Percentiles rank a stretch among this genome's conserved stretches.
These are phyloP conservation scores for Flaveria robusta DNA, from an alignment of 129 eudicot genomes.

Conservation along the genomic window DNA sequence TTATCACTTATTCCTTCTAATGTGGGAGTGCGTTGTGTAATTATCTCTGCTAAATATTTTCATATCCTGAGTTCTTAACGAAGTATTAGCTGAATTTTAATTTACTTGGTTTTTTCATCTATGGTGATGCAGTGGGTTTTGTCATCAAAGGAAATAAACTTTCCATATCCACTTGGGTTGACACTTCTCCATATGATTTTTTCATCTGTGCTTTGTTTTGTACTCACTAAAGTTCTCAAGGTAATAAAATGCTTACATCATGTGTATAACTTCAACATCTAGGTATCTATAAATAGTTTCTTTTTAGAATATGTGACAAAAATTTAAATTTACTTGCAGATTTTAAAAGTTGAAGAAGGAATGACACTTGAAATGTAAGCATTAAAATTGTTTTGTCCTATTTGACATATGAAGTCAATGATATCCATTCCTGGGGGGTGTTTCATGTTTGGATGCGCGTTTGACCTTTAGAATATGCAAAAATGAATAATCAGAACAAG, in stretches of 20 bases:
- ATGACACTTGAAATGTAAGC: constrained; percentile 91
- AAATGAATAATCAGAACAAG: background rate
- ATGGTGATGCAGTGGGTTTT: constrained; percentile 79
- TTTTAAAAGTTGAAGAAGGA: constrained; percentile 85
- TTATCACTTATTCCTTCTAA: background rate
- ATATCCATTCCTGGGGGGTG: background rate
- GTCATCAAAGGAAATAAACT: constrained; percentile 93
- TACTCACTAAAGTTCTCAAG: constrained; percentile 79
- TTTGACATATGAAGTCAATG: constrained; percentile 17
- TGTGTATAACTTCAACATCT: constrained; percentile 19
- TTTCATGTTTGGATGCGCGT: background rate
- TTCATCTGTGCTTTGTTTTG: constrained; percentile 83
- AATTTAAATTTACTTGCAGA: constrained; percentile 45
- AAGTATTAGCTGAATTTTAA: background rate
- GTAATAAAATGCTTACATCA: constrained; percentile 38
- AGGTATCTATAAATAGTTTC: background rate
- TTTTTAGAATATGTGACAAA: constrained; percentile 25
- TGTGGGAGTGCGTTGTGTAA: background rate
- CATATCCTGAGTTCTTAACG: background rate
- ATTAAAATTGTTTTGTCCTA: constrained; percentile 21
- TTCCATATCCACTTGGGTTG: constrained; percentile 95
- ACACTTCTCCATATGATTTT: constrained; percentile 94
- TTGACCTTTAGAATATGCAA: background rate
- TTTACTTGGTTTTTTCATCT: constrained; percentile 7
- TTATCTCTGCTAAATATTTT: constrained; percentile 7